Percentiles rank a stretch among this genome's conserved stretches.
phyloP scores from a whole-genome alignment of 257 asterid genomes.

The Nicotiana attenuata region DNA sequence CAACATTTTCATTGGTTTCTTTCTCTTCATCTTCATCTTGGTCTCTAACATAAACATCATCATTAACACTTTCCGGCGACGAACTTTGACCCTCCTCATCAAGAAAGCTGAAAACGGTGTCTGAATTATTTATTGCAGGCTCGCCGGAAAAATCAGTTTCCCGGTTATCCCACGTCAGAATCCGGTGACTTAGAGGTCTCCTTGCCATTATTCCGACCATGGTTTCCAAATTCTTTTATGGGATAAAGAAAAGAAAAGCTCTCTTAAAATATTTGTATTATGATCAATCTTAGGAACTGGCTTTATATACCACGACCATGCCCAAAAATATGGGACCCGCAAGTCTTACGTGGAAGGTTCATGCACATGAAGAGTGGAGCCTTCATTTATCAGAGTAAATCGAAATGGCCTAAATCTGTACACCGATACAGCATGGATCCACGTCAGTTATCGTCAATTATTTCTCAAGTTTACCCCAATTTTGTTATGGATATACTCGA shows the following conservation, averaged over 20 bases:
- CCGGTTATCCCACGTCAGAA: constrained; percentile 43
- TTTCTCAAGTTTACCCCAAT: constrained; percentile 11
- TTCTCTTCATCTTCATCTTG: constrained; percentile 33
- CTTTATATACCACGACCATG: constrained; percentile 14
- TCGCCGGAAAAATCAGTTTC: constrained; percentile 51
- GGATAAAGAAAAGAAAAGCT: background rate
- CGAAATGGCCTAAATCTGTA: background rate
- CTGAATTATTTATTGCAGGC: constrained; percentile 51
- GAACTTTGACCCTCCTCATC: constrained; percentile 37
- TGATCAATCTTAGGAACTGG: constrained; percentile 2
- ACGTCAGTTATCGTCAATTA: constrained; percentile 56
- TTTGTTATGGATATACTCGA: constrained; percentile 58
- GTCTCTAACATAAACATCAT: constrained; percentile 16
- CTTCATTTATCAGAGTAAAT: constrained; percentile 12
- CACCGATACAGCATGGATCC: constrained; percentile 56
- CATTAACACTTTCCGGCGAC: constrained; percentile 36
- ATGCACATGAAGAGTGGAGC: constrained; percentile 6
- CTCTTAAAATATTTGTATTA: background rate
- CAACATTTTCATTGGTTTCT: constrained; percentile 25
- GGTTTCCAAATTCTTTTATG: background rate
- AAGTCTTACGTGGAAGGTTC: background rate
- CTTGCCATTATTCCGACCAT: constrained; percentile 30
- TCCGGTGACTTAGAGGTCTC: constrained; percentile 49
- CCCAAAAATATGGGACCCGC: constrained; percentile 22
- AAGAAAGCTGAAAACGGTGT: constrained; percentile 71